Evolutionary conservation across 164 flowering plant species (phyloP), one percentile per base, ranked within the genome.

Genomic region (Paratinospora sagittata): DNA sequence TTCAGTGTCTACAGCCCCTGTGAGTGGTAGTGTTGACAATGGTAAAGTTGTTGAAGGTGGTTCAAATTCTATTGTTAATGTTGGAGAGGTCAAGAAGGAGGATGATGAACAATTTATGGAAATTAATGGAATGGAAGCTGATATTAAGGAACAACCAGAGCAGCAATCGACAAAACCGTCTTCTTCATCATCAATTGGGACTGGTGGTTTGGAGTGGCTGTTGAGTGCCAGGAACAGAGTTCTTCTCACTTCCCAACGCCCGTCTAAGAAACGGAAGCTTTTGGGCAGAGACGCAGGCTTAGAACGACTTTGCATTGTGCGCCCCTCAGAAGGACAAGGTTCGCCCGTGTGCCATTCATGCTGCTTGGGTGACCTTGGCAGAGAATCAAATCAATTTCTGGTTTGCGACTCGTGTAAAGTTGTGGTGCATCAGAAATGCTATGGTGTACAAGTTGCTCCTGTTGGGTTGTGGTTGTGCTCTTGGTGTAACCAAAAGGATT

Each of bases 231-330:
- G 82, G 80, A 83, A 80, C 71, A 96, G 85, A 86, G 64, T 84
- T 66, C 75, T 85, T 12, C 76, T 89, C 30, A 78, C 92, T 11
- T 79, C 97, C 0, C 92, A 93, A 69, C 84, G 98, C 0, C 97
- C 98, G 33, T 80, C 89, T 0, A 96, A 93, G 85, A 96, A 96
- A 71, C 74, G 96, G 75, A 93, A 87, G 84, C 88, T 89, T 62
- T 75, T 90, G 71, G 97, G 93, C 34, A 75, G 70, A 58, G 87
- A 85, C 37, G 93, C 90, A 10, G 98, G 96, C 12, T 73, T 91
- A 77, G 91, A 87, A 70, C 93, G 83, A 78, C 77, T 93, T 39
- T 69, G 84, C 8, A 79, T 86, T 67, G 81, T 77, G 30, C 70
- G 58, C 27, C 86, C 92, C 24, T 82, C 79, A 27, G 86, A 81